Conservation (phyloP, 2,329 filamentous ascomycete species). For the Claviceps digitariae region DNA sequence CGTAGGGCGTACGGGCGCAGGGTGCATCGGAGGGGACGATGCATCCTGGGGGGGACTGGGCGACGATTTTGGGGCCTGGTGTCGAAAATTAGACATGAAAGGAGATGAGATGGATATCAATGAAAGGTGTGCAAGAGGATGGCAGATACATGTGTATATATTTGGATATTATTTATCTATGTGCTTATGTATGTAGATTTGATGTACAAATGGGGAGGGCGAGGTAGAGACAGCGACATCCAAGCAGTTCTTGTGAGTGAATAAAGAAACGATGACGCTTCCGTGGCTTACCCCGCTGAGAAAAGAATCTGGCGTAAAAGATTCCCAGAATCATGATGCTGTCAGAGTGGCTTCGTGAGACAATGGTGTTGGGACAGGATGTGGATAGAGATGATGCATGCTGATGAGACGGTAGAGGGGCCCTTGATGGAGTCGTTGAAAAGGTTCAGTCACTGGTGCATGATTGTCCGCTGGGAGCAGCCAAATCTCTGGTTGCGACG, state of each 20-base stretch:
- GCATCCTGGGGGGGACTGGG: conserved; percentile 29
- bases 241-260: too few species aligned
- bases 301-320: conserved; percentile 57
- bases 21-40: neutral
- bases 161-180: too few species aligned
- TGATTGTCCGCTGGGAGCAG: neutral
- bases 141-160: neutral
- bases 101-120: neutral
- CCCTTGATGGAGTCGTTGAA: neutral
- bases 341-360: neutral
- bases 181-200: neutral
- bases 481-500: neutral
- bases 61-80: conserved; percentile 44
- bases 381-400: neutral
- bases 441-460: neutral
- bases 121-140: neutral
- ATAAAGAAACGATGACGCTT: neutral
- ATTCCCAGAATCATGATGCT: conserved; percentile 52
- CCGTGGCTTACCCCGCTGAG: conserved; percentile 40
- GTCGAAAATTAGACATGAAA: neutral
- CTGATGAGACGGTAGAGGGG: neutral
- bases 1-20: conserved; percentile 41
- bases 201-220: neutral
- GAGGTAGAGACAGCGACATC: neutral
- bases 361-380: neutral